phyloP scores from a whole-genome alignment of 768 basidiomycete species.

The Wakefieldia striispora region DNA sequence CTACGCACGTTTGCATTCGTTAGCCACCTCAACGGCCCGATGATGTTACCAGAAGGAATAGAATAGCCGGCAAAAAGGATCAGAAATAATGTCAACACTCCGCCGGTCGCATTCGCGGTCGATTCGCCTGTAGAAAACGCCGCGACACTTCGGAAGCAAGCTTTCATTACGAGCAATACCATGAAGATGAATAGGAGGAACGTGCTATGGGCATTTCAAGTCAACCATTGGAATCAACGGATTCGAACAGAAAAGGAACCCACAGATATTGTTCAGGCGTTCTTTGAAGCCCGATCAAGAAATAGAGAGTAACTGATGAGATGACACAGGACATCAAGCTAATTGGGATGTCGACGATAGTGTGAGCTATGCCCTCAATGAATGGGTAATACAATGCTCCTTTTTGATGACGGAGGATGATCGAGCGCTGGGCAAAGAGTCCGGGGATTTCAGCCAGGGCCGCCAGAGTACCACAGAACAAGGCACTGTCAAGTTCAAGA shows the following conservation, averaged over 20 bases:
- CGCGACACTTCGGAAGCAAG: conserved; percentile 67
- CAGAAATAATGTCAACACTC: conserved; percentile 35
- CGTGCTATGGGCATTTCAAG: too few relatives aligned
- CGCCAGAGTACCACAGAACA: conserved; percentile 50
- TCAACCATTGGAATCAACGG: too few relatives aligned
- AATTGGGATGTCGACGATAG: conserved; percentile 46
- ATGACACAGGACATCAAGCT: conserved; percentile 20
- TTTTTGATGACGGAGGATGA: conserved; percentile 43
- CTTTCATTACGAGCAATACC: conserved; percentile 64
- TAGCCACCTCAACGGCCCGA: conserved; percentile 17
- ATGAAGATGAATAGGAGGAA: conserved; percentile 38
- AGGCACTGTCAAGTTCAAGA: conserved; percentile 39
- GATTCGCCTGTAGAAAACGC: conserved; percentile 53
- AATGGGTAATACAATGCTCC: conserved; percentile 51
- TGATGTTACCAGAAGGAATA: conserved; percentile 21
- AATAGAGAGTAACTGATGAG: conserved; percentile 16
- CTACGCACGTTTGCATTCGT: conserved; percentile 19
- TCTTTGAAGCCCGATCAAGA: conserved; percentile 19
- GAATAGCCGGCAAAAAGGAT: conserved; percentile 43
- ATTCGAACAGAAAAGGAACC: too few relatives aligned
- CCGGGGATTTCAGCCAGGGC: conserved; percentile 53
- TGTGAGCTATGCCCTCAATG: conserved; percentile 42
- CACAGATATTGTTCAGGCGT: conserved; percentile 14
- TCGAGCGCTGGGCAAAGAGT: conserved; percentile 42
- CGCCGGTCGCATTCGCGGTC: conserved; percentile 40